Evolutionary conservation across 2,329 filamentous ascomycete species (phyloP).

Genomic region (Talaromyces sp.): DNA sequence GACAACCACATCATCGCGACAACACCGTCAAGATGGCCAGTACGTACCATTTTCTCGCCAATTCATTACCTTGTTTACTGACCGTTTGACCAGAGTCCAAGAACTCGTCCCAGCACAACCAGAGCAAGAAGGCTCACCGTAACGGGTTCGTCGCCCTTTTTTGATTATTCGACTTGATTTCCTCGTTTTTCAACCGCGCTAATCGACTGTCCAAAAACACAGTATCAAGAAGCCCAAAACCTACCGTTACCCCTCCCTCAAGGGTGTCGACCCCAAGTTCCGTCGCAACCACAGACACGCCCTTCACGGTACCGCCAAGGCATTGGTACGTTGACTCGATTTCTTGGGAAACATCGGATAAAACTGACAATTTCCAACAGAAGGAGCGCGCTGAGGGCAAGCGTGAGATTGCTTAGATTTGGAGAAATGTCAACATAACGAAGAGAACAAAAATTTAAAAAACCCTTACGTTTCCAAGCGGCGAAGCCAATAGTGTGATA

Average conservation of each 20-base stretch:
- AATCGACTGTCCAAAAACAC: constrained; percentile 15
- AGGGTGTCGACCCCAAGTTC: constrained; percentile 99
- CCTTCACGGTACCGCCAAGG: constrained; percentile 97
- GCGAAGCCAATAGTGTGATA: constrained; percentile 8
- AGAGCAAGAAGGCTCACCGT: constrained; percentile 96
- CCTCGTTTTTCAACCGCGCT: constrained; percentile 9
- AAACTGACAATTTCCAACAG: constrained; percentile 50
- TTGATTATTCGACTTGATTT: background rate
- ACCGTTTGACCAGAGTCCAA: constrained; percentile 71
- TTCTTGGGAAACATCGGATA: background rate
- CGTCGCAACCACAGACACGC: constrained; percentile 99
- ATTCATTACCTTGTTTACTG: background rate
- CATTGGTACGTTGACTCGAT: constrained; percentile 67
- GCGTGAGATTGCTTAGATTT: constrained; percentile 72
- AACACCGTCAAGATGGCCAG: constrained; percentile 44
- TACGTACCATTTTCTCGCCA: constrained; percentile 24
- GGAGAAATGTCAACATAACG: constrained; percentile 15
- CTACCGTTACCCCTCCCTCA: constrained; percentile 96
- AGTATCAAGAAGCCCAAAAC: constrained; percentile 99
- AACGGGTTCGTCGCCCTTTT: constrained; percentile 71
- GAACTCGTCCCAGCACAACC: constrained; percentile 99
- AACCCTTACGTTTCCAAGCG: constrained; percentile 2
- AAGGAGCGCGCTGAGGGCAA: constrained; percentile 98
- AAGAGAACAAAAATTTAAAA: constrained; percentile 11
- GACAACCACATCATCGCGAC: constrained; percentile 32